Evolutionary conservation across 2,329 filamentous ascomycete species (phyloP), one percentile per base, ranked within the genome.

Genomic region (Paecilomyces fulvus): DNA sequence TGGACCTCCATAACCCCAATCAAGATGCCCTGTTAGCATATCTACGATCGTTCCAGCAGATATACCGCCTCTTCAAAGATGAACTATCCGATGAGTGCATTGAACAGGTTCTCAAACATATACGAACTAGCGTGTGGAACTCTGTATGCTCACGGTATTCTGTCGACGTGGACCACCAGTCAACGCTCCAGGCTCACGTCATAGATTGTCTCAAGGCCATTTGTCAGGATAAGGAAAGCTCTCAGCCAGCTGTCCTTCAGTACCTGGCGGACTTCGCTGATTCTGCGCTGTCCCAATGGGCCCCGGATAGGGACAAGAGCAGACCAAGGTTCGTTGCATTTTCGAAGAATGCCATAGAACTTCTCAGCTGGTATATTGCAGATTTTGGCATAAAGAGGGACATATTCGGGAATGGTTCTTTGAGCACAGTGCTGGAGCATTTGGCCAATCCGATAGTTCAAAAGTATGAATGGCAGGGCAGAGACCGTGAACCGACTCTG

Each of bases 1-100:
- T 75, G 12, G 75, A 80, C 43, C 67, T 75, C 52, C 71, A 77
- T 0, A 74, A 74, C 2, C 82, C 88, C 59, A 95, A 94, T 62
- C 90, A 96, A 67, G 86, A 86, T 56, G 91, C 89, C 10, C 81
- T 92, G n/a, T 76, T 89, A 30, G 88, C 91, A n/a, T 96, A 96
- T 73, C 82, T 94, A 1, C 81, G 85, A 21, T 81, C 88, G 1
- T 82, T 94, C 46, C 79, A 84, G 56, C 86, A 94, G 63, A 80
- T 97, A 1, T 95, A 96, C 66, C 82, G 84, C 0, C 80, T 96
- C 4, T 83, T 90, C 51, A 80, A 86, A 57, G 73, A 78, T 7
- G 80, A 83, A 14, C 75, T 96, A 20, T 80, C 81, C 9, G 75
- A 83, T 0, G 78, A 84, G 2, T 80, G 82, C 51, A 83, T 91